Percentiles rank a stretch among this genome's conserved stretches.
phyloP scores from a whole-genome alignment of 1,284 basidiomycete genomes.

The Ganoderma resinaceum region DNA sequence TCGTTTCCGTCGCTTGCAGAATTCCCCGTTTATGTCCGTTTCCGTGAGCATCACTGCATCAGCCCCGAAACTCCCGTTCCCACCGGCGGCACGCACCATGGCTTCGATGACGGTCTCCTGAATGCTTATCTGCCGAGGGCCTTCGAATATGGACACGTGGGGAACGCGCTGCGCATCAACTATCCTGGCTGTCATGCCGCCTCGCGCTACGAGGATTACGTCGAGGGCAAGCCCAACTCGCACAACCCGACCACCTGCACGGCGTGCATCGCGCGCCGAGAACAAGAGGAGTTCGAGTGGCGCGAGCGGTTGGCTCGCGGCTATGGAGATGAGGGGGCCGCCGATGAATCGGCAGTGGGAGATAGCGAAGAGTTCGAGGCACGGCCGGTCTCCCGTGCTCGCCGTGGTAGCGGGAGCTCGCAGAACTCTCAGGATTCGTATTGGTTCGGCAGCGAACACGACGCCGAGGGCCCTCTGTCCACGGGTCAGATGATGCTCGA shows the following conservation, averaged over 20 bases:
- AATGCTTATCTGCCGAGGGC: conserved; percentile 61
- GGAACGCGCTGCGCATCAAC: conserved; percentile 28
- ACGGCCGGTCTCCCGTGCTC: conserved; percentile 6
- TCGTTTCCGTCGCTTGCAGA: conserved; percentile 24
- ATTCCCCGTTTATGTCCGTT: conserved; percentile 58
- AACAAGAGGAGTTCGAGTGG: conserved; percentile 35
- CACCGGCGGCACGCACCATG: conserved; percentile 35
- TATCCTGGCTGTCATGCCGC: conserved; percentile 9
- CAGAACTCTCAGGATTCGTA: conserved; percentile 23
- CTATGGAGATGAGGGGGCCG: neutral
- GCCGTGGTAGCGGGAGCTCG: conserved; percentile 22
- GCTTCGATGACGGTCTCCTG: conserved; percentile 53
- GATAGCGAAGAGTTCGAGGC: conserved; percentile 23
- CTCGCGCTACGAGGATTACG: conserved; percentile 45
- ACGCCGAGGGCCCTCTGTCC: conserved; percentile 12
- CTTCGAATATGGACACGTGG: conserved; percentile 34
- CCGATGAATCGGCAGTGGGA: conserved; percentile 19
- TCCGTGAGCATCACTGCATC: conserved; percentile 62
- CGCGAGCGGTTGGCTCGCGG: conserved; percentile 20
- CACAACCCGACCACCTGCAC: conserved; percentile 52
- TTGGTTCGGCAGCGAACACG: conserved; percentile 22
- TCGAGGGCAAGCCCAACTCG: conserved; percentile 43
- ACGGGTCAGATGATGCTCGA: conserved; percentile 26
- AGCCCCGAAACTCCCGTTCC: conserved; percentile 45
- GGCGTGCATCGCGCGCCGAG: conserved; percentile 32